Base-by-base conservation (phyloP, 1,284 basidiomycete genomes). In the Heliocybe sulcata region DNA sequence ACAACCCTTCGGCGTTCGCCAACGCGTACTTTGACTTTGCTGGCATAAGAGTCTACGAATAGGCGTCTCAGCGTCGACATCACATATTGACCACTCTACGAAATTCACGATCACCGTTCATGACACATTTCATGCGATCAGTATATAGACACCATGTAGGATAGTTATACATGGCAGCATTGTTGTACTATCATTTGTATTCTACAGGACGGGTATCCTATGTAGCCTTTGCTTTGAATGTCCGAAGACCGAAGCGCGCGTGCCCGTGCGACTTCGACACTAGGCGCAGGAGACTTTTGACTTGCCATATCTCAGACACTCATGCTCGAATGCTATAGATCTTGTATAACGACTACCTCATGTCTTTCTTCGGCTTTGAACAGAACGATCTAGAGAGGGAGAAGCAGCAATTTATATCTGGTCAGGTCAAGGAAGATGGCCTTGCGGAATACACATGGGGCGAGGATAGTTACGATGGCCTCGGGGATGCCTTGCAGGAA, bases 361-460 rank as follows among this genome's bases (percentile, higher is more conserved):
- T 91, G 89, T 83, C 89, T 64, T 90, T 90, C 80, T 90, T 91
- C 73, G 86, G 84, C 60, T 80, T 90, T 65, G 83, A 84, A 69
- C 72, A 83, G 59, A 77, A 72, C 68, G 77, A 80, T 68, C 68
- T 88, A 67, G 83, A 85, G 67, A 75, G 76, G 53, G 82, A 85
- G 66, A 82, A 76, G 64, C 76, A 74, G 61, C 75, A 68, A 57
- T 82, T 81, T 61, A 72, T 77, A 54, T 75, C 78, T 52, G 73
- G 79, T 47, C 73, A 70, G 20, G 69, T 73, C 51, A 77, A 77
- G 27, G 79, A 82, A 61, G 92, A 90, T 63, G 85, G 94, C 72
- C 77, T 97, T 60, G 82, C 85, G 3, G 87, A 90, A 52, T 92
- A 90, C 72, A 92, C 87, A 47, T 94, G 91, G 90, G 92, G 90